These are phyloP conservation scores for Fistulinella staudtii DNA, from an alignment of 1,284 basidiomycete genomes.

Conservation along the genomic window DNA sequence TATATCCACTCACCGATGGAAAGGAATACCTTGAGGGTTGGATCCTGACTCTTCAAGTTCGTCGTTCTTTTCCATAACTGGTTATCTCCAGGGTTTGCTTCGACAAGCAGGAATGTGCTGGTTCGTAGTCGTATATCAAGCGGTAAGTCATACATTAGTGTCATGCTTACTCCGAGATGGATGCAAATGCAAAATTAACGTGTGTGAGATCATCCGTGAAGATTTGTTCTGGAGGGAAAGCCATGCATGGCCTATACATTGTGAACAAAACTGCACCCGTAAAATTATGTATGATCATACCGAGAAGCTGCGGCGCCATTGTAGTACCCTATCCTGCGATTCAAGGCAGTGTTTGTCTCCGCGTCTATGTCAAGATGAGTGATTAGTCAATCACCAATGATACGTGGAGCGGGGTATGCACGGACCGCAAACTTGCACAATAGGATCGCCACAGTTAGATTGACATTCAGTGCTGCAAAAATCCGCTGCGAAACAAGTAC, in stretches of 20 bases:
- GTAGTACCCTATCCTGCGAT: slow-evolving; percentile 1
- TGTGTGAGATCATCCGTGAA: not conserved
- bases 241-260: not conserved
- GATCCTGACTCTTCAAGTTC: not conserved
- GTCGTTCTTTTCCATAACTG: not conserved
- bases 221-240: not conserved
- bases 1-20: not conserved
- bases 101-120: not conserved
- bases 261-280: not conserved
- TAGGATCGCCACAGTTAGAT: slow-evolving; percentile 2
- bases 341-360: slow-evolving; percentile 1
- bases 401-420: no score
- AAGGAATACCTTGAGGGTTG: not conserved
- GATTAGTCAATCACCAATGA: no score
- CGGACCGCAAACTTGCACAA: not conserved
- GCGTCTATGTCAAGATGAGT: not conserved
- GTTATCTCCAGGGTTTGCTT: not conserved
- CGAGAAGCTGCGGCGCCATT: slow-evolving; percentile 1
- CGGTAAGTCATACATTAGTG: not conserved
- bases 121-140: not conserved
- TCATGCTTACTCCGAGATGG: not conserved
- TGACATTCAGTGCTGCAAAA: slow-evolving; percentile 3
- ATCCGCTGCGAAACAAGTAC: not conserved
- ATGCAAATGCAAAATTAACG: slow-evolving; percentile 1
- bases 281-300: not conserved